Evolutionary conservation across 768 basidiomycete species (phyloP), one percentile per base, ranked within the genome.

Genomic region (Suillus paluster): DNA sequence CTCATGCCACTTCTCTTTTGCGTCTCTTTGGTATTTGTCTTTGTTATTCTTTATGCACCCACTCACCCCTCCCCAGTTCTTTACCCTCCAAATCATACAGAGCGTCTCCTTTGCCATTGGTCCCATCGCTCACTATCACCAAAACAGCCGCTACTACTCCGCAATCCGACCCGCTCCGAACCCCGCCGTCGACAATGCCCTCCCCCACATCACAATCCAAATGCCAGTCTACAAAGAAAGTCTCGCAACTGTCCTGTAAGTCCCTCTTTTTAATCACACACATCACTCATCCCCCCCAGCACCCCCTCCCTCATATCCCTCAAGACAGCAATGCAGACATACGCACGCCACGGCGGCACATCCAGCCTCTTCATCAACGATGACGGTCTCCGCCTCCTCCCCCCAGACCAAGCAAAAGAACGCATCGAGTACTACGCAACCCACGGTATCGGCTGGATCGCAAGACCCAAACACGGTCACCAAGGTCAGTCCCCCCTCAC

Each of bases 311-410:
- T 84, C 60, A 79, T 83, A 38, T 85, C 84, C 3, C 68, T 87
- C 58, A 87, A 87, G 67, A 80, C 78, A 71, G 84, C 85, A 8
- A 85, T 87, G 78, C 83, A 84, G 66, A 86, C 85, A 14, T 86
- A 87, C 65, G 87, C 87, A 34, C 80, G 86, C 5, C 86, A 88
- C 66, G 87, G 86, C n/a, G 87, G 87, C 2, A 81, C 81, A 0
- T 83, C 82, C 57, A 79, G 79, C 19, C 85, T 87, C 64, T 78
- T 88, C 63, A 75, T 88, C 54, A 87, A 86, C 62, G 87, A 88
- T 60, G 87, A 88, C 65, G 87, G 87, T 63, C 71, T 88, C 64
- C 84, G 86, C 53, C 73, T 84, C 33, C 71, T 86, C 45, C 75
- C 79, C 21, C 75, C 77, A 15, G 75, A 74, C 7, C 84, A 86